Conservation (phyloP, 1,284 basidiomycete species). For the Fomitopsis betulina region DNA sequence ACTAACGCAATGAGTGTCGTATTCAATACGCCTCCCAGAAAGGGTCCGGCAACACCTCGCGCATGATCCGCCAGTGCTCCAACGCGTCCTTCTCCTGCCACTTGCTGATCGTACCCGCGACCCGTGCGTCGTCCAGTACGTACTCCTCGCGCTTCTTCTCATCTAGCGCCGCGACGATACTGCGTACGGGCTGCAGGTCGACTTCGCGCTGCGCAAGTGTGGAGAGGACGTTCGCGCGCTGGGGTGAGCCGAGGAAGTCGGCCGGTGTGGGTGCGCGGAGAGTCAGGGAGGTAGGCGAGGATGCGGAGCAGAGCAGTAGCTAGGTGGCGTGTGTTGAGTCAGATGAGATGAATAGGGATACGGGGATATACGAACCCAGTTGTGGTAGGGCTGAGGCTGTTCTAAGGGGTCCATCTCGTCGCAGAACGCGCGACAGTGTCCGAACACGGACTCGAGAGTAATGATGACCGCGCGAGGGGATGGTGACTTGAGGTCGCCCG, state of each 20-base stretch:
- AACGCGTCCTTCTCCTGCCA: slow-evolving; percentile 58
- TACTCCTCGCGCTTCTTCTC: slow-evolving; percentile 36
- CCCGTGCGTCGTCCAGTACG: slow-evolving; percentile 55
- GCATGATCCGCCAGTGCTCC: slow-evolving; percentile 76
- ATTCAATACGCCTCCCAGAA: slow-evolving; percentile 61
- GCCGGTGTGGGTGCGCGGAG: slow-evolving; percentile 55
- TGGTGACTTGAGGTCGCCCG: slow-evolving; percentile 59
- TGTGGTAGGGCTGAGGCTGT: slow-evolving; percentile 54
- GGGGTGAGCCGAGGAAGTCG: slow-evolving; percentile 64
- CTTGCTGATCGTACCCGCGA: slow-evolving; percentile 44
- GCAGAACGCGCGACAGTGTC: slow-evolving; percentile 77
- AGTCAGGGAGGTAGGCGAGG: slow-evolving; percentile 49
- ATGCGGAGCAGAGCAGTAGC: slow-evolving; percentile 73
- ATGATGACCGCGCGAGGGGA: slow-evolving; percentile 63
- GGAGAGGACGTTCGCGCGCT: slow-evolving; percentile 50
- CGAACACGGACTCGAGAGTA: slow-evolving; percentile 66
- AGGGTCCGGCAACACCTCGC: slow-evolving; percentile 48
- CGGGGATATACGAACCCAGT: slow-evolving; percentile 52
- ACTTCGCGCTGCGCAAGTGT: slow-evolving; percentile 48
- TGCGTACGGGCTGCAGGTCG: slow-evolving; percentile 42
- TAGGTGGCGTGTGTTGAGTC: slow-evolving; percentile 22
- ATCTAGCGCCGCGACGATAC: slow-evolving; percentile 16
- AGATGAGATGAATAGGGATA: background rate
- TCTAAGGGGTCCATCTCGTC: slow-evolving; percentile 51
- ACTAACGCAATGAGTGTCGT: background rate